phyloP scores from a whole-genome alignment of 2,329 filamentous ascomycete species.

The Cercospora sp. region DNA sequence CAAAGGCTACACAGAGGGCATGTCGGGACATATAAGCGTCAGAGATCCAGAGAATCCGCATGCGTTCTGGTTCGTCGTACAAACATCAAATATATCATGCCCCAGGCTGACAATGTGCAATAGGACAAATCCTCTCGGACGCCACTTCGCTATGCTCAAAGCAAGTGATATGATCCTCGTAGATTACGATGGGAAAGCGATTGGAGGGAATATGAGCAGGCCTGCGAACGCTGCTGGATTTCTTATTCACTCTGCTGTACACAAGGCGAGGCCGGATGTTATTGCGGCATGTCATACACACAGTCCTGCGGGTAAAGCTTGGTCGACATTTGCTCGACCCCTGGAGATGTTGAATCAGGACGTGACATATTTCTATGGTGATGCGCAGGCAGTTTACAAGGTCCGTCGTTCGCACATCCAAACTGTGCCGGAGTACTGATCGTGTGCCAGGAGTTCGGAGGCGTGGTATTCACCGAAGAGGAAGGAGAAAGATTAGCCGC shows the following conservation, averaged over 20 bases:
- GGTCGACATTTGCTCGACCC: conserved; percentile 63
- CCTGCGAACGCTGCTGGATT: conserved; percentile 69
- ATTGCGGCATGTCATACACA: conserved; percentile 72
- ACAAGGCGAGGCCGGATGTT: conserved; percentile 67
- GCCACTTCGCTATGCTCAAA: conserved; percentile 65
- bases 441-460: conserved; percentile 56
- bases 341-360: conserved; percentile 73
- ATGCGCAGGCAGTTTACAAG: conserved; percentile 63
- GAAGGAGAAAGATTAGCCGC: conserved; percentile 66
- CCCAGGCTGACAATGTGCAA: neutral
- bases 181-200: conserved; percentile 62
- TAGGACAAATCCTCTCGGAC: conserved; percentile 63
- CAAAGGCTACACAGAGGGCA: conserved; percentile 67
- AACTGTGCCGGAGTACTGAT: no score
- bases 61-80: conserved; percentile 57
- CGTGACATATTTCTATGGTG: conserved; percentile 63
- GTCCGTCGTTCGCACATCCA: no score
- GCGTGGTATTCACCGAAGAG: conserved; percentile 62
- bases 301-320: conserved; percentile 65
- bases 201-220: conserved; percentile 61
- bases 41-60: conserved; percentile 64
- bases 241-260: conserved; percentile 68
- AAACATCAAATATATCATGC: neutral
- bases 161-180: conserved; percentile 68
- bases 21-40: conserved; percentile 67